Conservation (phyloP, 2,329 filamentous ascomycete genomes). For the Saccharata proteae region DNA sequence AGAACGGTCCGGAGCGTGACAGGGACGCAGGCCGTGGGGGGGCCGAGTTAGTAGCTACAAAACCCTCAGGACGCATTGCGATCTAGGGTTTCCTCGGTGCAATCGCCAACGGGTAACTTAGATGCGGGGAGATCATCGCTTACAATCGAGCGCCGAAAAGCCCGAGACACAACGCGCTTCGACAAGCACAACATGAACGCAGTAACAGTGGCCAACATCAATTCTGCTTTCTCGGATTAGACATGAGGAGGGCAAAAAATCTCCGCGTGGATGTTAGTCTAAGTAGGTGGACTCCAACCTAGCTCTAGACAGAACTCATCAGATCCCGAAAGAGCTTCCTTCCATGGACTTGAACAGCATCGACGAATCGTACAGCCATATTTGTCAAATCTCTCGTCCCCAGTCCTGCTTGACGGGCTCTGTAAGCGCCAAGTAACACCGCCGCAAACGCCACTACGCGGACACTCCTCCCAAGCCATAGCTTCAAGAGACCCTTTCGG, state of each 20-base stretch:
- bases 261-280: too few relatives aligned
- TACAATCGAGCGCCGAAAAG: background rate
- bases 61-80: background rate
- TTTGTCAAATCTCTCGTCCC: background rate
- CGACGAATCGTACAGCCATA: background rate
- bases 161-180: too few relatives aligned
- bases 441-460: background rate
- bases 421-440: slow-evolving; percentile 1
- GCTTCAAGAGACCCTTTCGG: slow-evolving; percentile 30
- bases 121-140: too few relatives aligned
- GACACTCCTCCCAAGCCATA: slow-evolving; percentile 4
- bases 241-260: too few relatives aligned
- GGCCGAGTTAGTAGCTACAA: slow-evolving; percentile 1
- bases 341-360: too few relatives aligned
- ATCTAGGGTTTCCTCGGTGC: background rate
- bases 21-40: slow-evolving; percentile 1
- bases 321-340: too few relatives aligned
- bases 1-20: background rate
- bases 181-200: too few relatives aligned
- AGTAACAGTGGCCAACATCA: too few relatives aligned
- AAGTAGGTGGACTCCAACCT: too few relatives aligned
- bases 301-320: too few relatives aligned
- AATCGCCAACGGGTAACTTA: too few relatives aligned
- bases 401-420: background rate
- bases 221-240: too few relatives aligned